Evolutionary conservation across 176 grass and related monocot genomes (phyloP).

Genomic region (Poa pratensis): DNA sequence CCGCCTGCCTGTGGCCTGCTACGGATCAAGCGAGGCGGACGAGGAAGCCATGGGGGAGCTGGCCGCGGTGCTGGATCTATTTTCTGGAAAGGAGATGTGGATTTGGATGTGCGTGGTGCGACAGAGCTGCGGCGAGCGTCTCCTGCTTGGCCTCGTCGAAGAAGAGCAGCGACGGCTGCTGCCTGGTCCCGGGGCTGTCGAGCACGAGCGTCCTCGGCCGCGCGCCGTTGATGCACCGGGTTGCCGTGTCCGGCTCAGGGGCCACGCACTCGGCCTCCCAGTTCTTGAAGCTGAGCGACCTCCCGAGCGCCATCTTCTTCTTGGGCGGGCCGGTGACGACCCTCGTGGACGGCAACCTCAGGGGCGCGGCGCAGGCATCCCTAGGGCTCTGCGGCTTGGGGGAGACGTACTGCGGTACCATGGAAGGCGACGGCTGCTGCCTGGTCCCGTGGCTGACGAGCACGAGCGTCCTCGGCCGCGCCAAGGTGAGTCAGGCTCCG

Average conservation of each 20-base stretch:
- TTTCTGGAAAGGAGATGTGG: no score
- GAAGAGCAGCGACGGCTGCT: conserved; percentile 30
- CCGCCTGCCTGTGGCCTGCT: no score
- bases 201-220: background rate
- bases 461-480: no score
- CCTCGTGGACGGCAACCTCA: conserved; percentile 60
- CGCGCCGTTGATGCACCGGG: conserved; percentile 46
- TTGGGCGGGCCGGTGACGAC: conserved; percentile 35
- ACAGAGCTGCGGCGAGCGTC: conserved; percentile 9
- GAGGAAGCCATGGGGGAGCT: no score
- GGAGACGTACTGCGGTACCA: conserved; percentile 1
- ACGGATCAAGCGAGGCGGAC: no score
- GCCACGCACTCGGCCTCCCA: conserved; percentile 50
- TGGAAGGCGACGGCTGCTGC: no score
- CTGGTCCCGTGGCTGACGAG: no score
- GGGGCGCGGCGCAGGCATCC: conserved; percentile 10
- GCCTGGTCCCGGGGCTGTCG: conserved; percentile 42
- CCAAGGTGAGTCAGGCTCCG: no score
- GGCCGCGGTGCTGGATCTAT: no score
- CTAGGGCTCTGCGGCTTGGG: conserved; percentile 38
- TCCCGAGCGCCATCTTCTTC: conserved; percentile 53
- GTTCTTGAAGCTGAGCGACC: conserved; percentile 91
- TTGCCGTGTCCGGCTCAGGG: background rate
- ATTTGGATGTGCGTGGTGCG: no score
- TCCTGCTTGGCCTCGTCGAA: conserved; percentile 44